Percentiles rank a stretch among this genome's conserved stretches.
Evolutionary conservation across 1,284 basidiomycete species (phyloP).

Genomic region (Ustilago xerochloae): DNA sequence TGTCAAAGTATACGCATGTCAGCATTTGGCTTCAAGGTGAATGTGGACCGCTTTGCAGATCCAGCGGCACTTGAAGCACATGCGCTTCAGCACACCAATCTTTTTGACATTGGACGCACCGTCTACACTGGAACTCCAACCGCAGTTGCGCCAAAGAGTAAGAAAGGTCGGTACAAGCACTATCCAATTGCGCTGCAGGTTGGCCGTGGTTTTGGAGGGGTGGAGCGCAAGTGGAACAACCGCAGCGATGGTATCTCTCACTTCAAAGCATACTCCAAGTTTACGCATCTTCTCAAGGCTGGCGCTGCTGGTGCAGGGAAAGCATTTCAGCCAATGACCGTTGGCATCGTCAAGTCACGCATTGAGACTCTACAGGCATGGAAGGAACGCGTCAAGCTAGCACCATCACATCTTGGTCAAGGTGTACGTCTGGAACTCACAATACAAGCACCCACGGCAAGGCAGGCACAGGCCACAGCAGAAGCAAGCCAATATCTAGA

Average conservation of each 20-base stretch:
- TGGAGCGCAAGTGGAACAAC: slow-evolving; percentile 1
- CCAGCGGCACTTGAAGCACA: slow-evolving; percentile 5
- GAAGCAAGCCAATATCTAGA: no score
- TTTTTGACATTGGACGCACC: slow-evolving; percentile 10
- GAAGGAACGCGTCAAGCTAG: not conserved
- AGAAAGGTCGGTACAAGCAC: slow-evolving; percentile 8
- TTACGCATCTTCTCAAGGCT: slow-evolving; percentile 8
- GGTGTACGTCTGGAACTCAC: not conserved
- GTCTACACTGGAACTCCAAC: not conserved
- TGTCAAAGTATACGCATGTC: not conserved
- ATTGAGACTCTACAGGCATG: not conserved
- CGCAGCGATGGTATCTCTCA: not conserved
- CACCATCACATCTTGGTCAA: not conserved
- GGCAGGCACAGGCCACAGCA: no score
- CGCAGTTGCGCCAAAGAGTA: not conserved
- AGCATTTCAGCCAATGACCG: not conserved
- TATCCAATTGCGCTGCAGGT: not conserved
- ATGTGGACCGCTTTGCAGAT: not conserved
- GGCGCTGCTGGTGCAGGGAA: slow-evolving; percentile 6
- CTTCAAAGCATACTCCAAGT: slow-evolving; percentile 6
- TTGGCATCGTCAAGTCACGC: not conserved
- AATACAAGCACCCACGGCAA: no score
- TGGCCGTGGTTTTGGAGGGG: not conserved
- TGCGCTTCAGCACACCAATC: not conserved
- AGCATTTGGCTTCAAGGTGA: slow-evolving; percentile 7